Evolutionary conservation across 1,139 yeast genomes (phyloP).

Genomic region (Arxiozyma bovina): DNA sequence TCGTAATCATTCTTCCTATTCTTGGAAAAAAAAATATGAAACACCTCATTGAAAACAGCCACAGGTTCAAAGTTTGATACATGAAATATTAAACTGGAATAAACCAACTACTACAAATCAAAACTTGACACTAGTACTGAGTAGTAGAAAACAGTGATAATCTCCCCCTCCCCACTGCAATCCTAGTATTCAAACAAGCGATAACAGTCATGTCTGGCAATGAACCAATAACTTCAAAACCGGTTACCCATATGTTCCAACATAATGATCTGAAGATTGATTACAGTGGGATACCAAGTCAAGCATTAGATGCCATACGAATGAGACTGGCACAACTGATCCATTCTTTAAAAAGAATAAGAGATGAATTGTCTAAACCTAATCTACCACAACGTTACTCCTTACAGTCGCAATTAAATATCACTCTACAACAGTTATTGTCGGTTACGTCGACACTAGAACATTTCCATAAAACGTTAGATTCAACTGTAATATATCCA

Average conservation of each 20-base stretch:
- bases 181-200: background rate
- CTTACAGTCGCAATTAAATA: conserved; percentile 73
- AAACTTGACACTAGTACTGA: background rate
- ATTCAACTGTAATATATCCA: conserved; percentile 71
- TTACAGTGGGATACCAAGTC: conserved; percentile 44
- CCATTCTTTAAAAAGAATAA: conserved; percentile 39
- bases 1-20: background rate
- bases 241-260: conserved; percentile 5
- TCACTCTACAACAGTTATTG: conserved; percentile 69
- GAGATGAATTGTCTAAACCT: conserved; percentile 36
- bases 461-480: conserved; percentile 49
- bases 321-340: conserved; percentile 49
- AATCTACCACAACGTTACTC: conserved; percentile 36
- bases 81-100: background rate
- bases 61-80: background rate
- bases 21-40: too few species aligned
- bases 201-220: background rate
- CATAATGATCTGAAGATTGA: conserved; percentile 21
- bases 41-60: background rate
- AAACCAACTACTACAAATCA: background rate
- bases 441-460: conserved; percentile 64
- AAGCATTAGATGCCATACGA: conserved; percentile 51
- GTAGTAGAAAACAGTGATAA: background rate
- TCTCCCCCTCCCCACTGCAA: background rate
- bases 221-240: conserved; percentile 5